These are phyloP conservation scores for Gaultheria prostrata DNA, from an alignment of 148 eudicot genomes.

Conservation along the genomic window DNA sequence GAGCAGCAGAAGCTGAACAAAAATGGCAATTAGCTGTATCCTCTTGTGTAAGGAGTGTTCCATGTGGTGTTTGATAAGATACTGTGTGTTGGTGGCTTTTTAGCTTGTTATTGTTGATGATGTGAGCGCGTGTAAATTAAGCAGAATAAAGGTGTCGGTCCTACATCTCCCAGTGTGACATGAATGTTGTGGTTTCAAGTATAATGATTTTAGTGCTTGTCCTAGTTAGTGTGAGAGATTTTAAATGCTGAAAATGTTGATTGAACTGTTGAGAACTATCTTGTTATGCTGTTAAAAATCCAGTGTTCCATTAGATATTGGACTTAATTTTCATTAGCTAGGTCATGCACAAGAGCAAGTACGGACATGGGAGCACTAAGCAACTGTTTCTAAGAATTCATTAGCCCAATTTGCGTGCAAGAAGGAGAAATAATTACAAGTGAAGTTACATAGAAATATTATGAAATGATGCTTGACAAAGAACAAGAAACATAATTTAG, in stretches of 20 bases:
- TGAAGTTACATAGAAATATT: neutral
- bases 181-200: neutral
- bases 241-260: neutral
- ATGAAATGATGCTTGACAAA: neutral
- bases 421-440: neutral
- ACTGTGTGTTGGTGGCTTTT: neutral
- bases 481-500: neutral
- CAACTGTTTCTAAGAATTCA: neutral
- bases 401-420: neutral
- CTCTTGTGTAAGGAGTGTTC: slow-evolving; percentile 12
- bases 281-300: neutral
- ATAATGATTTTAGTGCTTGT: neutral
- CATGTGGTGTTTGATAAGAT: slow-evolving; percentile 2
- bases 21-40: slow-evolving; percentile 13
- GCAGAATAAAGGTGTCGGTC: neutral
- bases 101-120: slow-evolving; percentile 3
- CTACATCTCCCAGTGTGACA: neutral
- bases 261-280: neutral
- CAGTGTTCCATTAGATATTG: neutral
- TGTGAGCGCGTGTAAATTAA: neutral
- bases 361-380: neutral
- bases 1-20: slow-evolving; percentile 21
- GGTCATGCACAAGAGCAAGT: neutral
- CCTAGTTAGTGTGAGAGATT: neutral
- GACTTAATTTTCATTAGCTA: neutral